Evolutionary conservation across 2,329 filamentous ascomycete species (phyloP).

Genomic region (Tolypocladium cylindrosporum): DNA sequence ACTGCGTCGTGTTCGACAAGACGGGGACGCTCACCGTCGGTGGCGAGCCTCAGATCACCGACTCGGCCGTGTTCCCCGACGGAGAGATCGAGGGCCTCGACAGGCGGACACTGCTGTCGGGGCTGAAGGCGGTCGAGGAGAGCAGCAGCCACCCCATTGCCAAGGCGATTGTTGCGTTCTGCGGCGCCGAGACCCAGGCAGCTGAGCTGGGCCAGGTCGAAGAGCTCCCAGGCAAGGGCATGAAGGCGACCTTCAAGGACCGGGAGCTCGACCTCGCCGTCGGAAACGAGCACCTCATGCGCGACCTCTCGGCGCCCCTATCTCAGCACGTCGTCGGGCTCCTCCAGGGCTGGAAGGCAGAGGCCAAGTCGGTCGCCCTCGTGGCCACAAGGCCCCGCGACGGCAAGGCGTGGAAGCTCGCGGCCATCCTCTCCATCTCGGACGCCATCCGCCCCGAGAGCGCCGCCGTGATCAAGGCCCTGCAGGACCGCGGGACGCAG

Average conservation of each 20-base stretch:
- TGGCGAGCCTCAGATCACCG: constrained; percentile 60
- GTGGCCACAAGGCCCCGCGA: constrained; percentile 31
- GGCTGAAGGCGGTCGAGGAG: constrained; percentile 54
- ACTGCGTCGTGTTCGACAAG: constrained; percentile 81
- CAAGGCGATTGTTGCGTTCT: constrained; percentile 57
- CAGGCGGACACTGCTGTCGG: constrained; percentile 32
- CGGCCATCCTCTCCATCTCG: constrained; percentile 63
- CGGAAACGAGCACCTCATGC: constrained; percentile 65
- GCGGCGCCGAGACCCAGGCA: constrained; percentile 26
- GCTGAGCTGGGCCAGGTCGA: constrained; percentile 36
- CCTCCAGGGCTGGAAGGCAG: constrained; percentile 47
- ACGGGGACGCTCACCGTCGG: constrained; percentile 72
- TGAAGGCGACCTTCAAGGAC: constrained; percentile 44
- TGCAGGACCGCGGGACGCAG: constrained; percentile 55
- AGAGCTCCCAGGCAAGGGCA: constrained; percentile 62
- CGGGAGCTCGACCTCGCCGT: constrained; percentile 45
- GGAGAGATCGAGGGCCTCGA: constrained; percentile 10
- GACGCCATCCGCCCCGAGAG: constrained; percentile 75
- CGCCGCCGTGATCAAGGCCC: constrained; percentile 48
- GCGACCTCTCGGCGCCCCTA: constrained; percentile 32
- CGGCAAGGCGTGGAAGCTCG: constrained; percentile 36
- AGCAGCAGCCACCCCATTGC: constrained; percentile 69
- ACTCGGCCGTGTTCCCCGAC: constrained; percentile 32
- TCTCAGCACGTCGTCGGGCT: constrained; percentile 20
- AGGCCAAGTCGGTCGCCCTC: constrained; percentile 56